phyloP scores from a whole-genome alignment of 2,329 filamentous ascomycete species.

The Diaporthe sp. region DNA sequence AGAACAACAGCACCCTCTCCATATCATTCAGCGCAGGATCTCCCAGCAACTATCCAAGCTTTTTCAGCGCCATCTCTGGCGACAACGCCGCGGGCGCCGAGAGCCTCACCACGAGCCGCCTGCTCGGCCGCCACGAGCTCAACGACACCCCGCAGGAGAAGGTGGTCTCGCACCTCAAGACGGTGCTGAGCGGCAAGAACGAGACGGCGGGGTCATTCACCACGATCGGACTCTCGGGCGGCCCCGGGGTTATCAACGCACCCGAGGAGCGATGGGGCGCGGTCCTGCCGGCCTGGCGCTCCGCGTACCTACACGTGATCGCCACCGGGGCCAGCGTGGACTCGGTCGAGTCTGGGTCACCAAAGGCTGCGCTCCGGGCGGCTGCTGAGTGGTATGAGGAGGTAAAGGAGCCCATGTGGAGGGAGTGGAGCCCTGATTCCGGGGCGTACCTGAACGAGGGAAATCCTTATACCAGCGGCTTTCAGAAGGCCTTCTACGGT shows the following conservation, averaged over 20 bases:
- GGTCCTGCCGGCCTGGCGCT: slow-evolving; percentile 33
- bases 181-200: background rate
- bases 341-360: background rate
- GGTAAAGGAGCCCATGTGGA: slow-evolving; percentile 35
- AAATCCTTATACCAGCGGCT: slow-evolving; percentile 42
- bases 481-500: slow-evolving; percentile 44
- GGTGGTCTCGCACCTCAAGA: slow-evolving; percentile 37
- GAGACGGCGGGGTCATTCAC: slow-evolving; percentile 13
- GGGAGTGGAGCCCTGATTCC: slow-evolving; percentile 29
- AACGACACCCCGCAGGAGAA: slow-evolving; percentile 22
- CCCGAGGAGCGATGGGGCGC: slow-evolving; percentile 37
- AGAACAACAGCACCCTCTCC: slow-evolving; percentile 8
- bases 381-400: slow-evolving; percentile 36
- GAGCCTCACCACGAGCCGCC: slow-evolving; percentile 38
- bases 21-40: background rate
- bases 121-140: slow-evolving; percentile 42
- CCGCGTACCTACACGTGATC: slow-evolving; percentile 38
- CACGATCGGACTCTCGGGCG: slow-evolving; percentile 42
- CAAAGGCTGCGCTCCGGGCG: slow-evolving; percentile 12
- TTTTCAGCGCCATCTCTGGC: slow-evolving; percentile 7
- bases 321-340: background rate
- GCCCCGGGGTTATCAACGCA: slow-evolving; percentile 27
- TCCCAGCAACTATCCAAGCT: background rate
- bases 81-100: background rate
- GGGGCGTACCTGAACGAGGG: slow-evolving; percentile 52